A percentile compares a stretch with the other conserved stretches of the same genome.
Evolutionary conservation across 2,329 filamentous ascomycete species (phyloP).

Genomic region (Elsinoe necatrix): DNA sequence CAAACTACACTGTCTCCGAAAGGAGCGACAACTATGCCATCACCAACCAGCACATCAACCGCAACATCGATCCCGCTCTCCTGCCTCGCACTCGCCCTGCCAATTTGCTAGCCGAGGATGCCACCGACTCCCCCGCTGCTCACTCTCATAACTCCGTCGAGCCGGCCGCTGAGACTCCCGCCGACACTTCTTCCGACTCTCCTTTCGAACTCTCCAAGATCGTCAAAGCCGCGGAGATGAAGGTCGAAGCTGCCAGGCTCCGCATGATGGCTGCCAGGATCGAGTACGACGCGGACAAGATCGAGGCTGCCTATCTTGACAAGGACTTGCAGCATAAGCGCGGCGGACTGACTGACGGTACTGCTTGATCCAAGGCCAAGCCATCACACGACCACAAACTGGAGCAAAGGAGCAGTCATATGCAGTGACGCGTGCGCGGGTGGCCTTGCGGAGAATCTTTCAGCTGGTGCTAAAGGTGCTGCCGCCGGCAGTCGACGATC

Average conservation of each 20-base stretch:
- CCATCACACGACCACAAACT: background rate
- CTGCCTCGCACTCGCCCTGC: background rate
- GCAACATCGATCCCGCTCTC: background rate
- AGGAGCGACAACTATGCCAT: background rate
- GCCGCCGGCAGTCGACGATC: background rate
- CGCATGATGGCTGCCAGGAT: background rate
- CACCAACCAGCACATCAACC: background rate
- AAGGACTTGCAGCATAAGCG: background rate
- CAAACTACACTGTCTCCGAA: no score
- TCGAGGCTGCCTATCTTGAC: background rate
- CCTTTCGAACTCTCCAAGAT: constrained; percentile 4
- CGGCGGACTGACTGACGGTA: background rate
- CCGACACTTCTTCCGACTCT: background rate
- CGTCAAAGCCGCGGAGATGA: constrained; percentile 9
- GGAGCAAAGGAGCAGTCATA: background rate
- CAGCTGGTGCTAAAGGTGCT: background rate
- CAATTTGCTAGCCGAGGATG: background rate
- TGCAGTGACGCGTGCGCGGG: background rate
- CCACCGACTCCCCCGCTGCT: background rate
- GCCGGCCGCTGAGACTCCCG: background rate
- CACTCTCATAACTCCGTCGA: background rate
- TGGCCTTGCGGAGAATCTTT: background rate
- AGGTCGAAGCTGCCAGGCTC: constrained; percentile 14
- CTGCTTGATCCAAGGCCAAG: background rate
- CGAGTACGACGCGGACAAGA: background rate